Percentiles rank a stretch among this genome's conserved stretches.
These are phyloP conservation scores for Lactarius indigo DNA, from an alignment of 768 basidiomycete genomes.

Conservation along the genomic window DNA sequence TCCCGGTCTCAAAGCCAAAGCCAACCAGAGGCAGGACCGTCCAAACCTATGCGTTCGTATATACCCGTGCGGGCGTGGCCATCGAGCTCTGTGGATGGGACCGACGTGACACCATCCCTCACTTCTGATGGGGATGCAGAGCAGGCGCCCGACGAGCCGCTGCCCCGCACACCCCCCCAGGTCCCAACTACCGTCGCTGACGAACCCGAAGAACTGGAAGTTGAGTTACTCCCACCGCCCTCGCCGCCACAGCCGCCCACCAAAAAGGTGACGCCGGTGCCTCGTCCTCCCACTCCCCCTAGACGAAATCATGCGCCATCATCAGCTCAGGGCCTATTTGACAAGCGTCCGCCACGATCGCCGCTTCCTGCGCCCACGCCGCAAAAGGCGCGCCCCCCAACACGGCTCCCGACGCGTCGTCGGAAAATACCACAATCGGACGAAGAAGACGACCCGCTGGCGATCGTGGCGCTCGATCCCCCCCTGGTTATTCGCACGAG, in stretches of 20 bases:
- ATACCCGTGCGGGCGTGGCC: slow-evolving; percentile 21
- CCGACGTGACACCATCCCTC: slow-evolving; percentile 25
- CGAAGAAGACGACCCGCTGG: slow-evolving; percentile 22
- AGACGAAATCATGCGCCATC: slow-evolving; percentile 1
- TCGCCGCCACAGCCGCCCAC: slow-evolving; percentile 1
- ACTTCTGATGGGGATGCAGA: slow-evolving; percentile 23
- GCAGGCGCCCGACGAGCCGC: slow-evolving; percentile 18
- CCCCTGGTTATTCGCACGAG: slow-evolving; percentile 9
- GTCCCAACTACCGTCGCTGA: slow-evolving; percentile 6
- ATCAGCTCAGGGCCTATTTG: slow-evolving; percentile 40
- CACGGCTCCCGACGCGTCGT: slow-evolving; percentile 32
- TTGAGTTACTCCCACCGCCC: neutral
- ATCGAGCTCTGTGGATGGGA: slow-evolving; percentile 24
- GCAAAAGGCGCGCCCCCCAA: slow-evolving; percentile 55
- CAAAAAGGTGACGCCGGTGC: neutral
- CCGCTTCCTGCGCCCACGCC: slow-evolving; percentile 56
- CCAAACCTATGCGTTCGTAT: slow-evolving; percentile 8
- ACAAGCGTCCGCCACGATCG: slow-evolving; percentile 59
- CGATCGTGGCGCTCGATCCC: slow-evolving; percentile 1
- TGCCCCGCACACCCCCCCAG: slow-evolving; percentile 24
- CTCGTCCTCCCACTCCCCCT: slow-evolving; percentile 7
- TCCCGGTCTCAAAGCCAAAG: slow-evolving; percentile 9
- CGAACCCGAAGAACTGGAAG: slow-evolving; percentile 2
- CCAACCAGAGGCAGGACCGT: slow-evolving; percentile 12
- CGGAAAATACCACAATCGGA: neutral